Evolutionary conservation across 805 yeast species (phyloP).

Genomic region (Saccharomycopsis lassenensis): DNA sequence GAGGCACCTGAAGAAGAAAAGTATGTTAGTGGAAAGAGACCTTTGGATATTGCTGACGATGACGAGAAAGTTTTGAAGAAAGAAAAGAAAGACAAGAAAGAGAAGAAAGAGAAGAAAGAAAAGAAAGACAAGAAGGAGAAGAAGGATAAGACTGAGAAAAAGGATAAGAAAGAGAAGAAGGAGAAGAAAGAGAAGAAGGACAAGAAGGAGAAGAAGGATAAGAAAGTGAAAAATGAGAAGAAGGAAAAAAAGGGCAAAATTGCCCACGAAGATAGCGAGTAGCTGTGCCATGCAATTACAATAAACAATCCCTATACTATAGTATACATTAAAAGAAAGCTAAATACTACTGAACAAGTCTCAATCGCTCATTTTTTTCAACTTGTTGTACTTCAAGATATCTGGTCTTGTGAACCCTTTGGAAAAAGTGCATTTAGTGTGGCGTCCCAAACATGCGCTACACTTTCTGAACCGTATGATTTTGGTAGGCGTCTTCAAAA

Average conservation of each 20-base stretch:
- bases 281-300: no score
- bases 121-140: conserved; percentile 24
- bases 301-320: no score
- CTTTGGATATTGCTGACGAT: conserved; percentile 23
- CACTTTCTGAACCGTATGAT: conserved; percentile 43
- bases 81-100: conserved; percentile 21
- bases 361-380: no score
- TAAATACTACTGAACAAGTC: no score
- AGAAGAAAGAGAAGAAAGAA: conserved; percentile 22
- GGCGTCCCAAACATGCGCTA: conserved; percentile 39
- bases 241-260: not conserved
- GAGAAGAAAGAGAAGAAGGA: conserved; percentile 19
- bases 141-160: conserved; percentile 23
- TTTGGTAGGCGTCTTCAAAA: conserved; percentile 24
- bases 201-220: conserved; percentile 3
- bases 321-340: no score
- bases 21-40: conserved; percentile 33
- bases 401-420: conserved; percentile 61
- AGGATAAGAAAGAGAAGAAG: conserved; percentile 21
- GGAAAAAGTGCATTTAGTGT: conserved; percentile 41
- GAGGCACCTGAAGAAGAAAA: conserved; percentile 75
- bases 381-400: conserved; percentile 30
- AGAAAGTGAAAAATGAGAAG: not conserved
- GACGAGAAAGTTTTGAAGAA: no score
- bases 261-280: no score